Conservation (phyloP, 179 eudicot genomes). For the Beta macrorhiza region DNA sequence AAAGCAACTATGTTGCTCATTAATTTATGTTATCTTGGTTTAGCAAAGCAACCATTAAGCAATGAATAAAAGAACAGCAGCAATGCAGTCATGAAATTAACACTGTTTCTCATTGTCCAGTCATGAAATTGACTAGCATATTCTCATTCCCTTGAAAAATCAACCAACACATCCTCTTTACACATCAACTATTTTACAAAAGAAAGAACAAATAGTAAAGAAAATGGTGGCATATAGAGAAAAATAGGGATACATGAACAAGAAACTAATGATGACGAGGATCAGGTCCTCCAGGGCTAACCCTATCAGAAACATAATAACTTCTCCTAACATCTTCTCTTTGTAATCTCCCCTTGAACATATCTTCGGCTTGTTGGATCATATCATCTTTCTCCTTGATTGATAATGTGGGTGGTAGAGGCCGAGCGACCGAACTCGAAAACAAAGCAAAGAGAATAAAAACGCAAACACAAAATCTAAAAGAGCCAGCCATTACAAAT, state of each 20-base stretch:
- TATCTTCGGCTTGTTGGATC: conserved; percentile 23
- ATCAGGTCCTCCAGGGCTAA: conserved; percentile 35
- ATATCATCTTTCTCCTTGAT: conserved; percentile 8
- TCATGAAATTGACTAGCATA: neutral
- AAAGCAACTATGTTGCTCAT: no score
- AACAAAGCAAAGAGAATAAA: conserved; percentile 10
- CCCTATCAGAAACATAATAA: conserved; percentile 23
- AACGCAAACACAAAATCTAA: conserved; percentile 31
- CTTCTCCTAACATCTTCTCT: conserved; percentile 14
- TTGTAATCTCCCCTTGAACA: conserved; percentile 24
- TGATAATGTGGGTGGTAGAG: conserved; percentile 20
- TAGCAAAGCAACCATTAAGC: no score
- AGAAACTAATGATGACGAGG: conserved; percentile 30
- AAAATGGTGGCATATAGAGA: neutral
- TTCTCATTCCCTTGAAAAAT: neutral
- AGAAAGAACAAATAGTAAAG: neutral
- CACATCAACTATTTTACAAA: neutral
- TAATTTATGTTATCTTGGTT: no score
- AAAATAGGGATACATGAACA: neutral
- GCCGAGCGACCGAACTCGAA: conserved; percentile 15
- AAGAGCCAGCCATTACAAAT: conserved; percentile 14
- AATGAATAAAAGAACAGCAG: no score
- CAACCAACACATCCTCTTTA: neutral
- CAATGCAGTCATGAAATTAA: neutral
- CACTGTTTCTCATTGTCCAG: neutral